Evolutionary conservation across 805 yeast species (phyloP), one percentile per base, ranked within the genome.

Genomic region (Blastobotrys peoriensis): DNA sequence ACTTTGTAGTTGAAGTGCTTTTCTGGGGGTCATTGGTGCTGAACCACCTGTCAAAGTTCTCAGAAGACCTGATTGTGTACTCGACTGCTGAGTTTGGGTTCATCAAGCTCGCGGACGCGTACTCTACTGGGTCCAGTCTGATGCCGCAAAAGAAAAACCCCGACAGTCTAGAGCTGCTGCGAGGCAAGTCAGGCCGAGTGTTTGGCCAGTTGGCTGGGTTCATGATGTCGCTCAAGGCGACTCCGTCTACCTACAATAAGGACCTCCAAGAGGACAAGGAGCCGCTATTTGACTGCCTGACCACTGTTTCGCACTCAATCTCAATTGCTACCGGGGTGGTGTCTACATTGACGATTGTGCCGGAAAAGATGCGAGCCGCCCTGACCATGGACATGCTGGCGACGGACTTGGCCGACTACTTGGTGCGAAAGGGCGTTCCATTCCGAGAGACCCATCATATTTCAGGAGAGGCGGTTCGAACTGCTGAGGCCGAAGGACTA

Each of bases 61-160:
- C 93, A 36, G 99, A 93, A 67, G 99, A 93, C 68, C 73, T 93
- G 61, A 88, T 93, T 56, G 83, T 93, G 55, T 93, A 93, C 68
- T 93, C 98, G 4, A 86, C 96, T 20, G 98, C 96, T 23, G 99
- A 93, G 70, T 93, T 93, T 71, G 96, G 96, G 3, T 93, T 94
- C 63, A 74, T 93, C 51, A 80, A 86, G 64, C 76, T 89, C 42
- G 94, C 96, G 9, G 99, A 93, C 63, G 98, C 98, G 20, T 93
- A 93, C 68, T 93, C 98, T 1, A 93, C 99, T 5, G 99, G 99
- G 10, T 87, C 97, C 4, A 87, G 96, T 21, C 75, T 93, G 62
- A 93, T 93, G 99, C 99, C 99, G 19, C 98, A 93, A 68, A 93
- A 93, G 80, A 93, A 93, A 68, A 93, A 93, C 69, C 96, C 98